Evolutionary conservation across 1,284 basidiomycete species (phyloP), one percentile per base, ranked within the genome.

Genomic region (Pyrrhoderma lamaoense): DNA sequence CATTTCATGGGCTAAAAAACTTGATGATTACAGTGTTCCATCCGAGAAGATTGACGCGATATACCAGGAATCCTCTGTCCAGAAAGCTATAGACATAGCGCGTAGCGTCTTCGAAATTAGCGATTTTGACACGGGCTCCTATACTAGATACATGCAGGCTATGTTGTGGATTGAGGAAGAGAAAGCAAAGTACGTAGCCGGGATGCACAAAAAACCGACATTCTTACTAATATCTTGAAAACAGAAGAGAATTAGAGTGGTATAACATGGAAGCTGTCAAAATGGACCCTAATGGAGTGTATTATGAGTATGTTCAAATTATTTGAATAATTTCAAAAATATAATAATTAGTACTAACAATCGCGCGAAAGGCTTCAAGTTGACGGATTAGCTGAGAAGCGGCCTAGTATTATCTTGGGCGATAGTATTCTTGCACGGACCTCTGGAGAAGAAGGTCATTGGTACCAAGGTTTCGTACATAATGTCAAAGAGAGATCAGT

Each of bases 391-490:
- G 71, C 71, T 5, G 75, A 79, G 59, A 72, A 72, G 25, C 65
- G 74, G 16, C 74, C 74, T 0, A 70, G 68, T 18, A 70, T 80
- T 9, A 66, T 77, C n/a, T 67, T 76, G 4, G 76, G 76, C 1
- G 75, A 77, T 55, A 70, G 68, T 47, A 73, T 79, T 48, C 67
- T 71, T 34, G 70, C 75, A 38, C 45, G 60, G 23, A 63, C 5
- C 3, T 53, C 61, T 27, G 57, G 57, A 16, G 35, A 54, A n/a
- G 60, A 62, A 31, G 63, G 59, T 18, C 60, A 58, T 8, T 77
- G 74, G 74, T 76, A 66, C 56, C 68, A 75, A 64, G 79, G 78
- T 8, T 70, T 71, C 35, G 74, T 80, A 8, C 74, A 77, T 56
- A 50, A 62, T 35, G 67, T 76, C 2, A 60, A 63, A 27, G 61